phyloP scores from a whole-genome alignment of 2,329 filamentous ascomycete species.

The Fusarium liriodendri region DNA sequence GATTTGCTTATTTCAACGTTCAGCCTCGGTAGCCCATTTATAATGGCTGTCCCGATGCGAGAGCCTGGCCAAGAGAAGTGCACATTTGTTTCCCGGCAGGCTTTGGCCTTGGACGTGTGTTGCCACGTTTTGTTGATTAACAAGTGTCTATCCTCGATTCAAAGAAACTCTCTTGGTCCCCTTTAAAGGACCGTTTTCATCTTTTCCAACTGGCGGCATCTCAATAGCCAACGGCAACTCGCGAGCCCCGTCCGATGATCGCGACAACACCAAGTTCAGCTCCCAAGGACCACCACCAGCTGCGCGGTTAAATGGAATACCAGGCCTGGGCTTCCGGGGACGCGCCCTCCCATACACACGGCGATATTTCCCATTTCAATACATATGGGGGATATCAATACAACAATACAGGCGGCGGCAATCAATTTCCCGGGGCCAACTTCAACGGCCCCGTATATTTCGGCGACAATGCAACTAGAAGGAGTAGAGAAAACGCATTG shows the following conservation, averaged over 20 bases:
- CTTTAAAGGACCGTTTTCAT: background rate
- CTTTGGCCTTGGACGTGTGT: background rate
- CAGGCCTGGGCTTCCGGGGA: background rate
- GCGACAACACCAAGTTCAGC: background rate
- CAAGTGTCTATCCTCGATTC: background rate
- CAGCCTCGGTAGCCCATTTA: background rate
- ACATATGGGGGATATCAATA: background rate
- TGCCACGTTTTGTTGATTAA: background rate
- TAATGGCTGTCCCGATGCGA: background rate
- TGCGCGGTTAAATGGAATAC: background rate
- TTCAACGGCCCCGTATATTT: slow-evolving; percentile 46
- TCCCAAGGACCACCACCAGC: background rate
- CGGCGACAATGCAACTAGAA: background rate
- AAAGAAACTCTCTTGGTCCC: background rate
- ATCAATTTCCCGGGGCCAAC: background rate
- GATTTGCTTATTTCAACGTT: background rate
- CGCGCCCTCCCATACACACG: background rate
- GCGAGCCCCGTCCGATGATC: background rate
- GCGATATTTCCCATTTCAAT: background rate
- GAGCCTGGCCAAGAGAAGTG: background rate
- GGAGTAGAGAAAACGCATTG: background rate
- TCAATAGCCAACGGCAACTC: background rate
- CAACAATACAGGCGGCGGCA: background rate
- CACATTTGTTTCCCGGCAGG: background rate
- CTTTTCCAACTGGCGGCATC: background rate